Evolutionary conservation across 148 eudicot species (phyloP).

Genomic region (Fagopyrum tataricum): DNA sequence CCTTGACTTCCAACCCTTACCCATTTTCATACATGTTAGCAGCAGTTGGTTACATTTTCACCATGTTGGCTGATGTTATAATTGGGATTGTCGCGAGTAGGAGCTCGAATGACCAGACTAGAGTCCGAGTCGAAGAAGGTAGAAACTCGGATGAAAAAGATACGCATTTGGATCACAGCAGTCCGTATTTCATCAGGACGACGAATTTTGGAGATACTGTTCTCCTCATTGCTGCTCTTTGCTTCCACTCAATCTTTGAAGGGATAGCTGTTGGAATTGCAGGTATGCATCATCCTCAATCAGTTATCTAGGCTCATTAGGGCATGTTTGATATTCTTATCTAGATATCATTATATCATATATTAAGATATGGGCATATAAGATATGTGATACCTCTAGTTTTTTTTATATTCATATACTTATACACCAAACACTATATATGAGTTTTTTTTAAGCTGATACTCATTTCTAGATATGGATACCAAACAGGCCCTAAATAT

Average conservation of each 20-base stretch:
- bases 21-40: conserved; percentile 77
- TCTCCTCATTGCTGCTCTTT: conserved; percentile 61
- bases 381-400: too few species aligned
- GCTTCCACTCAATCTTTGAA: conserved; percentile 78
- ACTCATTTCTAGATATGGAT: background rate
- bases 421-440: too few species aligned
- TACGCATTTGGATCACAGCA: background rate
- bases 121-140: conserved; percentile 1
- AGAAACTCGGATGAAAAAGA: background rate
- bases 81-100: conserved; percentile 23
- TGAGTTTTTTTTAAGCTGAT: too few species aligned
- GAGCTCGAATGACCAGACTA: conserved; percentile 12
- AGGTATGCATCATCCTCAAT: conserved; percentile 24
- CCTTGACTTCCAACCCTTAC: conserved; percentile 37
- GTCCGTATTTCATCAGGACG: conserved; percentile 34
- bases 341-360: too few species aligned
- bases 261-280: conserved; percentile 83
- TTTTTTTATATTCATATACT: too few species aligned
- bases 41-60: conserved; percentile 47
- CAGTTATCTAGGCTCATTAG: background rate
- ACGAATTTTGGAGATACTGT: conserved; percentile 50
- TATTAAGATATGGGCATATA: too few species aligned
- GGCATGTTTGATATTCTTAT: too few species aligned
- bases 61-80: conserved; percentile 60
- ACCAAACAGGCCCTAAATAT: too few species aligned